Base-by-base conservation (phyloP, 2,329 filamentous ascomycete species). In the Cercospora sojina region DNA sequence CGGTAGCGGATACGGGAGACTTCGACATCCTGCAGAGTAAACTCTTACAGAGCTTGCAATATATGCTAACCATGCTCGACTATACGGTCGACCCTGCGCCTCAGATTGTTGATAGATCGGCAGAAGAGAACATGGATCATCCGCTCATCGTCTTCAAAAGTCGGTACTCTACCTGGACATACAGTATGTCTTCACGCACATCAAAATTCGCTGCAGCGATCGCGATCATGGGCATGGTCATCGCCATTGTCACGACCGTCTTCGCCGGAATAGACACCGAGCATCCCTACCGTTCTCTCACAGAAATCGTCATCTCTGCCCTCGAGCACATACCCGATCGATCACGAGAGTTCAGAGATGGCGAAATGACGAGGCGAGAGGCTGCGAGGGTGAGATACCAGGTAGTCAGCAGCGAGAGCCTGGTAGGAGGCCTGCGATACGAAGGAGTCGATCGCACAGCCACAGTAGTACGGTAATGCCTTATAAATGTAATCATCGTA, bases 161-260 rank as follows among this genome's bases (percentile, higher is more conserved):
- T 51, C 18, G 47, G 47, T 51, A 51, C 20, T 51, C 64, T 23
- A 64, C 63, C 8, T 68, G 59, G 58, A 57, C 66, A 4, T 65
- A 68, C 29, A 64, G 66, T 3, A 49, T 68, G 31, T 59, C 63
- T n/a, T 63, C 59, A 20, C 27, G 66, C 4, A 68, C 59, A 9
- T 25, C 59, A 2, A 63, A 38, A 5, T 60, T 65, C 7, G 63
- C 63, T 20, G 25, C 65, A 5, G 20, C 25, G n/a, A 60, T 65
- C 16, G 59, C 57, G 12, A 20, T 41, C 2, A 32, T 58, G 55
- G 55, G 55, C n/a, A 38, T 58, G 47, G 5, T 25, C 18, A 25
- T 51, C 12, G 47, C 47, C 12, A 51, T 51, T 51, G 47, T 5
- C 23, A 51, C 47, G 18, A 51, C 47, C 3, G 5, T 27, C 0